A percentile compares a stretch with the other conserved stretches of the same genome.
These are phyloP conservation scores for Euclidium syriacum DNA, from an alignment of 345 rosid genomes.

Conservation along the genomic window DNA sequence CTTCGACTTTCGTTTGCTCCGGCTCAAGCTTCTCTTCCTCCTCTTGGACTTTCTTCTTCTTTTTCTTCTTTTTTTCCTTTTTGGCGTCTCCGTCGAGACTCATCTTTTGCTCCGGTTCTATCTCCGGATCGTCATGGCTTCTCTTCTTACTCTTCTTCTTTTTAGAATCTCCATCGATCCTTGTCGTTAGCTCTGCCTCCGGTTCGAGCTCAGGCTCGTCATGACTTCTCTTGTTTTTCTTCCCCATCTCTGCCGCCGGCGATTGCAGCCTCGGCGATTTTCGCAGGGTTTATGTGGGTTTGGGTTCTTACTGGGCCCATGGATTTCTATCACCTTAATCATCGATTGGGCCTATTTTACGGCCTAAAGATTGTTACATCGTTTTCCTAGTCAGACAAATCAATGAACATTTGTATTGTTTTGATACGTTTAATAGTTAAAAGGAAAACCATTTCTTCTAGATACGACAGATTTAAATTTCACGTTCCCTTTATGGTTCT, in stretches of 20 bases:
- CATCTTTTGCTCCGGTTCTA: conserved; percentile 13
- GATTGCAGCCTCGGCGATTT: conserved; percentile 9
- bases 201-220: conserved; percentile 17
- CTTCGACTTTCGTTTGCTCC: conserved; percentile 12
- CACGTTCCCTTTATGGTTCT: not conserved
- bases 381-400: not conserved
- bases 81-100: conserved; percentile 33
- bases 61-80: conserved; percentile 49
- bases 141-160: conserved; percentile 17
- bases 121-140: conserved; percentile 14
- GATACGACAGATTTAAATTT: not conserved
- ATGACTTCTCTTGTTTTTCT: conserved; percentile 36
- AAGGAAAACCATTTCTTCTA: not conserved
- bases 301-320: conserved; percentile 8
- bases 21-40: conserved; percentile 5
- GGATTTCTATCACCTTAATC: not conserved
- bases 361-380: not conserved
- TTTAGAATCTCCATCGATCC: not conserved
- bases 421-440: too few species aligned
- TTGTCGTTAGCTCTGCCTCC: conserved; percentile 21
- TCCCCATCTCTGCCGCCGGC: conserved; percentile 53
- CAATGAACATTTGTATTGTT: too few species aligned
- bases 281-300: conserved; percentile 23
- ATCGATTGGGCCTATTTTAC: not conserved
- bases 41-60: conserved; percentile 24